These are phyloP conservation scores for Gypsophila paniculata DNA, from an alignment of 179 eudicot genomes.

Conservation along the genomic window DNA sequence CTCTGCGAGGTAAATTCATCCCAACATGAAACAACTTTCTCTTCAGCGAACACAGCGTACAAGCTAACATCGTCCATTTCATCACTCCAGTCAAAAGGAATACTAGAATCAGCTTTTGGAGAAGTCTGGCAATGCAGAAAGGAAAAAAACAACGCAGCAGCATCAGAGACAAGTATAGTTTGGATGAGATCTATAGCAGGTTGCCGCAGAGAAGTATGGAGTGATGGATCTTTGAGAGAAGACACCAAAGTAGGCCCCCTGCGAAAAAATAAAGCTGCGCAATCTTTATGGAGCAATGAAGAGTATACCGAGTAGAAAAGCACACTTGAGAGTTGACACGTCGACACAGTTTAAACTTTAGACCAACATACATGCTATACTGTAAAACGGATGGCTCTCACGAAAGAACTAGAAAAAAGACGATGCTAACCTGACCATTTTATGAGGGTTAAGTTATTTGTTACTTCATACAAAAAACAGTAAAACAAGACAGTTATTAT, in stretches of 20 bases:
- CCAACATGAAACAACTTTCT: constrained; percentile 66
- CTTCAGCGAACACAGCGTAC: constrained; percentile 35
- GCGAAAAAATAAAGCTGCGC: constrained; percentile 22
- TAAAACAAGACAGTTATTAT: not conserved
- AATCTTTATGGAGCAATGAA: constrained; percentile 7
- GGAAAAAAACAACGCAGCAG: constrained; percentile 66
- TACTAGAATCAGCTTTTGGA: constrained; percentile 28
- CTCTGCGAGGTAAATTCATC: constrained; percentile 57
- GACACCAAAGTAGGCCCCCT: constrained; percentile 97
- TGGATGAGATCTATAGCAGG: constrained; percentile 96
- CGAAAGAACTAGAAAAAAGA: not conserved
- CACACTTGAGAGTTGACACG: not conserved
- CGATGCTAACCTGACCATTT: constrained; percentile 7
- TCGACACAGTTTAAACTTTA: not conserved
- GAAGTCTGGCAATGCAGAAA: constrained; percentile 41
- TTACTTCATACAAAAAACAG: constrained; percentile 1
- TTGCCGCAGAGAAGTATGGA: constrained; percentile 76
- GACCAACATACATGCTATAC: not conserved
- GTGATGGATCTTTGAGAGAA: constrained; percentile 72
- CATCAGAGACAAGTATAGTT: constrained; percentile 84
- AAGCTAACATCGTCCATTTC: constrained; percentile 52
- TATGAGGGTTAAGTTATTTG: not conserved
- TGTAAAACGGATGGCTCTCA: constrained; percentile 6
- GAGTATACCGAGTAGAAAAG: not conserved
- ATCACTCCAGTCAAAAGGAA: constrained; percentile 34